Evolutionary conservation across 139 green algal genomes (phyloP).

Genomic region (Chlorella sp.): DNA sequence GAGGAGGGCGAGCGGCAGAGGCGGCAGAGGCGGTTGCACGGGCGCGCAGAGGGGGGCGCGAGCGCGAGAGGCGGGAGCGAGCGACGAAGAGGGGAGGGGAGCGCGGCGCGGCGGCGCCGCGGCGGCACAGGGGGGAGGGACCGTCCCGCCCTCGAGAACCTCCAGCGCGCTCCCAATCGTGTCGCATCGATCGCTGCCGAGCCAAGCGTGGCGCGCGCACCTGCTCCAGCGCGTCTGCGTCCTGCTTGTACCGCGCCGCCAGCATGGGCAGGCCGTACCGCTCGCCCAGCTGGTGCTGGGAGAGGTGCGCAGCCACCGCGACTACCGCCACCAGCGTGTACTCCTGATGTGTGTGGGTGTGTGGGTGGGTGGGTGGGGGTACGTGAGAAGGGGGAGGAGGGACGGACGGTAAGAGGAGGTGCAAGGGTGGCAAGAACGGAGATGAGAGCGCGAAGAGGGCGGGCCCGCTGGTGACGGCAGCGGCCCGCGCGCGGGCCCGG

Average conservation of each 20-base stretch:
- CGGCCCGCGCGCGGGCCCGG: too few relatives aligned
- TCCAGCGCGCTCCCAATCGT: too few relatives aligned
- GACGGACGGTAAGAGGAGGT: too few relatives aligned
- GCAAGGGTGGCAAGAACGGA: too few relatives aligned
- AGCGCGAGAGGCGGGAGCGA: too few relatives aligned
- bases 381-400: neutral
- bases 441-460: too few relatives aligned
- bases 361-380: neutral
- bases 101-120: too few relatives aligned
- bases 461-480: too few relatives aligned
- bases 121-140: neutral
- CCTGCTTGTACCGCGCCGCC: slow-evolving; percentile 65
- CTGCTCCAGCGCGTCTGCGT: slow-evolving; percentile 65
- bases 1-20: neutral
- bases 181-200: too few relatives aligned
- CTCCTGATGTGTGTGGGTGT: slow-evolving; percentile 46
- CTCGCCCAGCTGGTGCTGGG: slow-evolving; percentile 63
- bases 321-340: slow-evolving; percentile 83
- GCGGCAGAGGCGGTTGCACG: too few relatives aligned
- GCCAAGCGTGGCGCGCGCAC: slow-evolving; percentile 17
- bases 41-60: too few relatives aligned
- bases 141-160: neutral
- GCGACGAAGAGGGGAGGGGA: too few relatives aligned
- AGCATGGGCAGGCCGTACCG: slow-evolving; percentile 63
- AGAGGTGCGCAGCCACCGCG: slow-evolving; percentile 74